These are phyloP conservation scores for Aspergillus glaucus DNA, from an alignment of 2,329 filamentous ascomycete genomes.

Conservation along the genomic window DNA sequence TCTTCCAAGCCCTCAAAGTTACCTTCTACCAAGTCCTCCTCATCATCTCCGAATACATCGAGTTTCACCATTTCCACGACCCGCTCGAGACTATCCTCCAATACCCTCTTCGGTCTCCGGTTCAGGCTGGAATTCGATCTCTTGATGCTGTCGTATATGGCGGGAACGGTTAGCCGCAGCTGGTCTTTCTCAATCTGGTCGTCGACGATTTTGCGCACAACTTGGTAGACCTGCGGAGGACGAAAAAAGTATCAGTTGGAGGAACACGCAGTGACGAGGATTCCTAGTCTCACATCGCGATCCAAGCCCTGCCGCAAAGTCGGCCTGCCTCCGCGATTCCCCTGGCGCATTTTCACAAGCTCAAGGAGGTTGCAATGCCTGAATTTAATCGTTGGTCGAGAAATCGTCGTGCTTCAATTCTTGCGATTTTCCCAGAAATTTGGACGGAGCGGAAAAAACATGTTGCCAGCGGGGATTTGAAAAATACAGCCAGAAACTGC, in stretches of 20 bases:
- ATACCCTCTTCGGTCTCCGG: conserved; percentile 68
- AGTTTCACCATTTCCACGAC: conserved; percentile 66
- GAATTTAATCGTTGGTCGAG: background rate
- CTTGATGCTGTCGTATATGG: conserved; percentile 74
- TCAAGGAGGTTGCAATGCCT: background rate
- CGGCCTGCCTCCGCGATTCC: conserved; percentile 37
- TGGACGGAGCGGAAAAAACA: conserved; percentile 6
- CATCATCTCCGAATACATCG: conserved; percentile 54
- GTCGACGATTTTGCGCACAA: conserved; percentile 70
- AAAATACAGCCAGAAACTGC: background rate
- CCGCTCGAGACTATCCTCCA: conserved; percentile 81
- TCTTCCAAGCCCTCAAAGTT: conserved; percentile 46
- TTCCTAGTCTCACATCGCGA: conserved; percentile 46
- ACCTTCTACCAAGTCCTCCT: conserved; percentile 45
- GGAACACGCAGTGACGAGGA: background rate
- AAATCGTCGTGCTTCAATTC: background rate
- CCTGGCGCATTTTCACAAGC: conserved; percentile 29
- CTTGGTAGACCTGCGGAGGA: conserved; percentile 59
- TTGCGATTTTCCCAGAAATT: conserved; percentile 15
- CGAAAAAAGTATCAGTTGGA: conserved; percentile 5
- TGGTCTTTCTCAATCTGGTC: conserved; percentile 49
- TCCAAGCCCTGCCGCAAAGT: conserved; percentile 55
- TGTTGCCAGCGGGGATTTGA: background rate
- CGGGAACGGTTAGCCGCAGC: conserved; percentile 51
- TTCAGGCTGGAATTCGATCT: conserved; percentile 80